These are phyloP conservation scores for Chenopodium berlandieri DNA, from an alignment of 148 eudicot genomes.

Conservation along the genomic window DNA sequence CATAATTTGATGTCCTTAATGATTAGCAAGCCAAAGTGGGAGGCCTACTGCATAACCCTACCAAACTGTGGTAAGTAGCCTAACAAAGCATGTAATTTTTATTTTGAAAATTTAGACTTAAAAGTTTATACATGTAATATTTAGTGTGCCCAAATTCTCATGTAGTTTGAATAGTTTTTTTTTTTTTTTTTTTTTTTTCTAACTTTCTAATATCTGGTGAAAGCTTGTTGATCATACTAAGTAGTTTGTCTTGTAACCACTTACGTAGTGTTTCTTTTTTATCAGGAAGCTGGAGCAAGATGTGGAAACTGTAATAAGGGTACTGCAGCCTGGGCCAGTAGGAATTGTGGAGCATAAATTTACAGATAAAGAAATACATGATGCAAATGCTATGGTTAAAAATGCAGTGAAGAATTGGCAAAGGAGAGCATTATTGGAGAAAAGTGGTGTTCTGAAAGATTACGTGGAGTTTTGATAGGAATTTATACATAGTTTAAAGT, in stretches of 20 bases:
- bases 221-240: background rate
- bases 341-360: slow-evolving; percentile 91
- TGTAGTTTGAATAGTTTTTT: background rate
- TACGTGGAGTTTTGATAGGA: slow-evolving; percentile 41
- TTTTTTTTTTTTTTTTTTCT: background rate
- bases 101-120: background rate
- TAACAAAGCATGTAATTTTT: background rate
- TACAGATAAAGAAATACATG: slow-evolving; percentile 64
- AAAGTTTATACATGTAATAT: background rate
- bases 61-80: too few relatives aligned
- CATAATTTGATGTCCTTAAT: background rate
- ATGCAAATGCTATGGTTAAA: slow-evolving; percentile 57
- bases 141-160: background rate
- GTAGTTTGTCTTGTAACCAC: slow-evolving; percentile 4
- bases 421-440: slow-evolving; percentile 59
- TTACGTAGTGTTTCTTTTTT: slow-evolving; percentile 4
- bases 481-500: background rate
- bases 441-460: slow-evolving; percentile 49
- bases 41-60: background rate
- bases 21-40: background rate
- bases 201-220: background rate
- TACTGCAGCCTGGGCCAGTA: slow-evolving; percentile 86
- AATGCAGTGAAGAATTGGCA: slow-evolving; percentile 78
- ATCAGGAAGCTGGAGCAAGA: slow-evolving; percentile 86
- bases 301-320: slow-evolving; percentile 86